Percentiles rank a stretch among this genome's conserved stretches.
These are phyloP conservation scores for Epichloe aotearoae DNA, from an alignment of 2,329 filamentous ascomycete genomes.

Conservation along the genomic window DNA sequence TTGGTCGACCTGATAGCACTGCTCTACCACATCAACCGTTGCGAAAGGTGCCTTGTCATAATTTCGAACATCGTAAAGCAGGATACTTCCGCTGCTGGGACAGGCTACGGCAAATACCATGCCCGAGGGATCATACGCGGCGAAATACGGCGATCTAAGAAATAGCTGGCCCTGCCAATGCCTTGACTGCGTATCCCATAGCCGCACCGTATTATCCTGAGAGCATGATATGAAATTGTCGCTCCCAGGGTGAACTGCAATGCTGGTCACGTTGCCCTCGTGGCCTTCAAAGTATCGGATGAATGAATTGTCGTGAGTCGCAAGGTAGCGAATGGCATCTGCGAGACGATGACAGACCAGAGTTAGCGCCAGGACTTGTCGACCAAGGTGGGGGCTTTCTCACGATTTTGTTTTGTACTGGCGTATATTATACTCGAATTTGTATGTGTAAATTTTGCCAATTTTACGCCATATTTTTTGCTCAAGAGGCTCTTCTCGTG, in stretches of 20 bases:
- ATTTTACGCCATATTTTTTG: conserved; percentile 93
- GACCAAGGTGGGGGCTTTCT: conserved; percentile 7
- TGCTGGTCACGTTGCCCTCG: conserved; percentile 66
- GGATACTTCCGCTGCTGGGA: conserved; percentile 61
- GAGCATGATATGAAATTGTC: conserved; percentile 90
- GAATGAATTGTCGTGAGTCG: conserved; percentile 89
- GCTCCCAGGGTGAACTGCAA: conserved; percentile 71
- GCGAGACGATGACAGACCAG: not conserved
- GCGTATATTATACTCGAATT: conserved; percentile 87
- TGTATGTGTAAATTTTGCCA: conserved; percentile 89
- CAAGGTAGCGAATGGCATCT: conserved; percentile 78
- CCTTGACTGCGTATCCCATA: conserved; percentile 80
- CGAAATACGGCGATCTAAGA: conserved; percentile 67
- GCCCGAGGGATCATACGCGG: conserved; percentile 84
- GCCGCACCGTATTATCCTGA: conserved; percentile 75
- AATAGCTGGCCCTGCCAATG: conserved; percentile 70
- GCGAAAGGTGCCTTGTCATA: conserved; percentile 86
- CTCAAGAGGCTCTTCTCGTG: conserved; percentile 81
- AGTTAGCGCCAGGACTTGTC: conserved; percentile 2
- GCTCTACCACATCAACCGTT: conserved; percentile 64
- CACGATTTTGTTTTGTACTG: conserved; percentile 86
- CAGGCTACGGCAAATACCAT: conserved; percentile 84
- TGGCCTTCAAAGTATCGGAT: conserved; percentile 94
- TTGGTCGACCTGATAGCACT: conserved; percentile 32
- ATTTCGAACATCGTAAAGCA: conserved; percentile 88